Conservation (phyloP, 2,329 filamentous ascomycete genomes). For the Penicillium sp. region DNA sequence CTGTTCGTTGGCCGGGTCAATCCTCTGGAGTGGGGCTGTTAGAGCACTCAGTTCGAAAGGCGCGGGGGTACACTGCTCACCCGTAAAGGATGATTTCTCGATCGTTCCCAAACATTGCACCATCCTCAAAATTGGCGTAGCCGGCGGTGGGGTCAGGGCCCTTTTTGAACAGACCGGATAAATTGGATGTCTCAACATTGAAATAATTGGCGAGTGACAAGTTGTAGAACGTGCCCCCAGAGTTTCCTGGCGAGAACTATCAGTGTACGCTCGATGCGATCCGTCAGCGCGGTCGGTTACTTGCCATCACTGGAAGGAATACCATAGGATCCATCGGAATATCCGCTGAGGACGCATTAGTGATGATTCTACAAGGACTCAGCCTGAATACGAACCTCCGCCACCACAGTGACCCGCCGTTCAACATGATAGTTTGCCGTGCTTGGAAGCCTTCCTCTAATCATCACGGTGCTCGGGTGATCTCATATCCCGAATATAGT, state of each 20-base stretch:
- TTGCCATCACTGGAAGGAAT: slow-evolving; percentile 45
- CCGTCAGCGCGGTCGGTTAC: slow-evolving; percentile 11
- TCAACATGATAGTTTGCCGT: slow-evolving; percentile 65
- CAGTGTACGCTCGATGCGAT: background rate
- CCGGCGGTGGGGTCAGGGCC: slow-evolving; percentile 42
- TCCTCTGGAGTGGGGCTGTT: slow-evolving; percentile 43
- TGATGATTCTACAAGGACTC: background rate
- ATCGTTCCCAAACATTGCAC: slow-evolving; percentile 66
- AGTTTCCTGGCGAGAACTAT: background rate
- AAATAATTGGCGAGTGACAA: background rate
- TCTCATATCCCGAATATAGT: slow-evolving; percentile 21
- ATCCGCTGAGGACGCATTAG: slow-evolving; percentile 30
- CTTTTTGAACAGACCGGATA: slow-evolving; percentile 1
- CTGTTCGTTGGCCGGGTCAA: slow-evolving; percentile 41
- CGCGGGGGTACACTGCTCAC: slow-evolving; percentile 17
- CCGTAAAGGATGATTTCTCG: slow-evolving; percentile 65
- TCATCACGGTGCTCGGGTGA: slow-evolving; percentile 7
- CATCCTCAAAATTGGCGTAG: slow-evolving; percentile 60
- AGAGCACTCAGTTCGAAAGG: background rate
- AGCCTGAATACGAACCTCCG: slow-evolving; percentile 32
- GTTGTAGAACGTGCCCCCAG: slow-evolving; percentile 1
- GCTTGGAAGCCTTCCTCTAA: slow-evolving; percentile 56
- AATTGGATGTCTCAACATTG: slow-evolving; percentile 2
- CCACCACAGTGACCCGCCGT: slow-evolving; percentile 64
- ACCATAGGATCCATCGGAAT: slow-evolving; percentile 45